phyloP scores from a whole-genome alignment of 352 stramenopile species.

The Phytophthora parvispora region DNA sequence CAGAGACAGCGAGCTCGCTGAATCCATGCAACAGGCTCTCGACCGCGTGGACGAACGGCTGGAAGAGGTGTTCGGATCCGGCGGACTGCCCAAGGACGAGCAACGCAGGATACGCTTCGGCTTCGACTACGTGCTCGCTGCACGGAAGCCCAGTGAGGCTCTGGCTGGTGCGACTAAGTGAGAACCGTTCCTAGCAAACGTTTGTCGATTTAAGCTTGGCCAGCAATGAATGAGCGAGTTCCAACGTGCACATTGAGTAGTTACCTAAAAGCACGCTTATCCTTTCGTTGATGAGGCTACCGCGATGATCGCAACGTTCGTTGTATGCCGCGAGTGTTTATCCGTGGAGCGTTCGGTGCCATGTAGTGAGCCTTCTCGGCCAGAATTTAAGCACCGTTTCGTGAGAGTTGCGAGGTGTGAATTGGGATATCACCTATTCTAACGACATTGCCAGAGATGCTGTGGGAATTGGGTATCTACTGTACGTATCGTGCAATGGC shows the following conservation, averaged over 20 bases:
- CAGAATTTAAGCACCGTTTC: too few relatives aligned
- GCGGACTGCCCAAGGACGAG: constrained; percentile 37
- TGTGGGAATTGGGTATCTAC: not conserved
- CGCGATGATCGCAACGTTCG: too few relatives aligned
- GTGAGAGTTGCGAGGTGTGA: too few relatives aligned
- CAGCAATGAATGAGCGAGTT: too few relatives aligned
- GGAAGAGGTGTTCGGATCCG: constrained; percentile 30
- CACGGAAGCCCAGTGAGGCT: constrained; percentile 28
- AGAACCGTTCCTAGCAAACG: not conserved
- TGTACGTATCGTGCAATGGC: not conserved
- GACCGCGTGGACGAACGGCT: constrained; percentile 66
- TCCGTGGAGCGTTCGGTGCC: too few relatives aligned
- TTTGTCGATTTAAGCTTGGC: too few relatives aligned
- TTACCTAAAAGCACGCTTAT: too few relatives aligned
- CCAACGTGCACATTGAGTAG: too few relatives aligned
- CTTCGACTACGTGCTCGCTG: constrained; percentile 93
- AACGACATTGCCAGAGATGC: not conserved
- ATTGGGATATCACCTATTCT: too few relatives aligned
- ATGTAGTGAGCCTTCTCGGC: too few relatives aligned
- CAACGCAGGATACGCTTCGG: constrained; percentile 69
- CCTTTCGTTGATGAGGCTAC: too few relatives aligned
- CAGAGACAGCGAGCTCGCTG: constrained; percentile 49
- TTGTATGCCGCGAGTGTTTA: too few relatives aligned
- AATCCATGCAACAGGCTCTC: constrained; percentile 52
- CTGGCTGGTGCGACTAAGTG: not conserved